Evolutionary conservation across 805 yeast genomes (phyloP).

Genomic region (Wickerhamomyces strasburgensis): DNA sequence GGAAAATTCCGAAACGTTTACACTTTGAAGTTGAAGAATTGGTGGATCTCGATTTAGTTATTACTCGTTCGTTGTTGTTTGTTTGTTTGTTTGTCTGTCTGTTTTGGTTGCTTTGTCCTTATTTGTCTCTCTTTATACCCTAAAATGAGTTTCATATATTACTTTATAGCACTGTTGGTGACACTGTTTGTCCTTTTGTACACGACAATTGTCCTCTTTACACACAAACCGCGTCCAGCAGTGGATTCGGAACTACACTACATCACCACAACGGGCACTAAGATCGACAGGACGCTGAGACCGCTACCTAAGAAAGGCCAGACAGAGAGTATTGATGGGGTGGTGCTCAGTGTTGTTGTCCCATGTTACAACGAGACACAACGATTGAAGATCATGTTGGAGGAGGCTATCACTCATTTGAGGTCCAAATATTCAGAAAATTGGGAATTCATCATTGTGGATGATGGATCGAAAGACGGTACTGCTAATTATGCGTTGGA

Average conservation of each 20-base stretch:
- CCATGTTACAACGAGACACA: conserved; percentile 91
- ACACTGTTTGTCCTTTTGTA: no score
- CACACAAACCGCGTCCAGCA: conserved; percentile 61
- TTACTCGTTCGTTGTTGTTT: no score
- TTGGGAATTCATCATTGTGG: conserved; percentile 82
- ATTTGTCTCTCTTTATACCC: no score
- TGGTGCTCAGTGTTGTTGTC: conserved; percentile 70
- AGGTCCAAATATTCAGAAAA: conserved; percentile 30
- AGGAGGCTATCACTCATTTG: conserved; percentile 59
- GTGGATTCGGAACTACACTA: conserved; percentile 49
- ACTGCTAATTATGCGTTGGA: conserved; percentile 68
- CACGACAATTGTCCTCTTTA: conserved; percentile 29
- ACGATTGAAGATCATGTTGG: conserved; percentile 66
- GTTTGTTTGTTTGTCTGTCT: no score
- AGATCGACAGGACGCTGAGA: conserved; percentile 30
- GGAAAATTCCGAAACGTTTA: no score
- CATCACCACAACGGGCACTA: conserved; percentile 36
- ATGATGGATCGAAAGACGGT: conserved; percentile 86
- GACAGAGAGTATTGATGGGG: conserved; percentile 25
- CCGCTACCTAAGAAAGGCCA: conserved; percentile 24
- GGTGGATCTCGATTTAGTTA: no score
- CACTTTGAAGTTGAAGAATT: no score
- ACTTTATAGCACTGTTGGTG: no score
- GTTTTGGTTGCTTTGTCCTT: no score
- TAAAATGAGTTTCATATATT: no score